Conservation (phyloP, 805 yeast genomes). For the Spathaspora gorwiae region DNA sequence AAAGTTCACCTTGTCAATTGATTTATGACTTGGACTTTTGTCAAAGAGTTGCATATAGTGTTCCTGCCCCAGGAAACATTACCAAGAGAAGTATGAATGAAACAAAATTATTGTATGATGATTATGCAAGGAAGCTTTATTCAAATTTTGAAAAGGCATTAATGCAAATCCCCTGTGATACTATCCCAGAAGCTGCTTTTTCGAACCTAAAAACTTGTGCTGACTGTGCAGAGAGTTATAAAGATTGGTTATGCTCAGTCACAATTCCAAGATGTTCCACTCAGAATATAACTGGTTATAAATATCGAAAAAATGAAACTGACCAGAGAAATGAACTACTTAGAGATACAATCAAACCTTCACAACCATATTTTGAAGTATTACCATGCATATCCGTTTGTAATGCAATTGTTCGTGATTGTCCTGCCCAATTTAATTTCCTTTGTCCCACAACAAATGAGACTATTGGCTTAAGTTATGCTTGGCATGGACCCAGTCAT, state of each 20-base stretch:
- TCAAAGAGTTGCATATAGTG: slow-evolving; percentile 77
- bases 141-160: slow-evolving; percentile 70
- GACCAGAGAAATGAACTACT: slow-evolving; percentile 52
- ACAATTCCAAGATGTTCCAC: slow-evolving; percentile 84
- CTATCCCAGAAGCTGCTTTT: slow-evolving; percentile 58
- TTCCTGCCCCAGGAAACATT: slow-evolving; percentile 45
- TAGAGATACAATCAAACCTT: slow-evolving; percentile 45
- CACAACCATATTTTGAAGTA: slow-evolving; percentile 68
- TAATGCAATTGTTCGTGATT: slow-evolving; percentile 70
- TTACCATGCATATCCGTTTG: slow-evolving; percentile 85
- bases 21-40: slow-evolving; percentile 77
- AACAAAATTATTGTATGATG: slow-evolving; percentile 49
- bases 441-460: slow-evolving; percentile 55
- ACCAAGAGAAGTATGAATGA: slow-evolving; percentile 3
- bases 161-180: slow-evolving; percentile 72
- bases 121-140: slow-evolving; percentile 51
- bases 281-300: slow-evolving; percentile 38
- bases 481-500: slow-evolving; percentile 22
- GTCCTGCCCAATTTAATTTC: slow-evolving; percentile 76
- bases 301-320: slow-evolving; percentile 45
- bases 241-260: slow-evolving; percentile 85
- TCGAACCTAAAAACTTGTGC: slow-evolving; percentile 73
- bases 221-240: slow-evolving; percentile 68
- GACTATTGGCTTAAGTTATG: slow-evolving; percentile 38
- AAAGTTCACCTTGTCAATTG: slow-evolving; percentile 59